Evolutionary conservation across 495 filamentous ascomycete genomes (phyloP).

Genomic region (Friedmanniomyces endolithicus): DNA sequence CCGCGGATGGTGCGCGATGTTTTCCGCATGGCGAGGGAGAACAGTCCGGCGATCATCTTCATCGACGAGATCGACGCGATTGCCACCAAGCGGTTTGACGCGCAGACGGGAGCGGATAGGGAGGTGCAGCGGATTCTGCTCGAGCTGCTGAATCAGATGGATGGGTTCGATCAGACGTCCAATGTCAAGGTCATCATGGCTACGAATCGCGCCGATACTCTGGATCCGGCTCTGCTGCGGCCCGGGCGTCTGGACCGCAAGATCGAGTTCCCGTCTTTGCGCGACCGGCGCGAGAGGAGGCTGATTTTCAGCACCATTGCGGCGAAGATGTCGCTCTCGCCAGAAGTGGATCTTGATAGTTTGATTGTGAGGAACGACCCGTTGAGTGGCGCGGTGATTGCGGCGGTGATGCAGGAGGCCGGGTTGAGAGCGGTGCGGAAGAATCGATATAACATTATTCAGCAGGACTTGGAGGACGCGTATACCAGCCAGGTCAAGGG

Average conservation of each 20-base stretch:
- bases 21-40: constrained; percentile 97
- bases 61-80: constrained; percentile 99
- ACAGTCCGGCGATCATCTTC: constrained; percentile 99
- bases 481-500: constrained; percentile 93
- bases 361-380: constrained; percentile 95
- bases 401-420: constrained; percentile 98
- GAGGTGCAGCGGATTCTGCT: constrained; percentile 99
- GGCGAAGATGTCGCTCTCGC: constrained; percentile 87
- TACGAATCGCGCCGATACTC: constrained; percentile 92
- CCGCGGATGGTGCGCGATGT: constrained; percentile 97
- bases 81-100: constrained; percentile 91
- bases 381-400: constrained; percentile 87
- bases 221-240: constrained; percentile 85
- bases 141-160: constrained; percentile 93
- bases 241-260: constrained; percentile 97
- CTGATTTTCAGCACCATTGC: constrained; percentile 96
- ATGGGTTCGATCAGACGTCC: constrained; percentile 99
- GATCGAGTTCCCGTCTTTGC: constrained; percentile 91
- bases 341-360: constrained; percentile 90
- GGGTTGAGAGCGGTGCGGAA: constrained; percentile 90
- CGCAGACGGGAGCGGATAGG: constrained; percentile 88
- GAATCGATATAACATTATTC: constrained; percentile 98
- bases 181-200: constrained; percentile 99
- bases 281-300: constrained; percentile 83
- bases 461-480: constrained; percentile 87